Percentiles rank a stretch among this genome's conserved stretches.
Evolutionary conservation across 257 asterid genomes (phyloP).

Genomic region (Petrea volubilis): DNA sequence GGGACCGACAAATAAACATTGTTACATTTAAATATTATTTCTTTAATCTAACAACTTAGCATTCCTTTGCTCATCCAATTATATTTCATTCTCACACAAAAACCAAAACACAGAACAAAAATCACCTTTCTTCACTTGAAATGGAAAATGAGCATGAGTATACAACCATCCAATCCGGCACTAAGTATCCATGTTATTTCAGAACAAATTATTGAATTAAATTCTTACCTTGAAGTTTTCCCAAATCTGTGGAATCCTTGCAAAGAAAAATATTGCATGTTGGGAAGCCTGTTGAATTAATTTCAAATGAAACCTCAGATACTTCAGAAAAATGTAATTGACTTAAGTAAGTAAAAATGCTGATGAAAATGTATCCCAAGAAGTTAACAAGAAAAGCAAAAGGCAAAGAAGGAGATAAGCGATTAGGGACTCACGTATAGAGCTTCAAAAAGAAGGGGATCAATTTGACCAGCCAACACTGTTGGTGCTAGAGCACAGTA

Average conservation of each 20-base stretch:
- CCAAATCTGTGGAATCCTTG: constrained; percentile 92
- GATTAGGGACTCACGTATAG: constrained; percentile 66
- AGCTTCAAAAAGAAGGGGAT: constrained; percentile 95
- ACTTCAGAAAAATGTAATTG: neutral
- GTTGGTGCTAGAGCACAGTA: constrained; percentile 91
- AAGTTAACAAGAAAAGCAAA: neutral
- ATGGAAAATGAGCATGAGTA: too few species aligned
- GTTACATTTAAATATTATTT: too few species aligned
- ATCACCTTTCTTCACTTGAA: too few species aligned
- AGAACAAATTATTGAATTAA: too few species aligned
- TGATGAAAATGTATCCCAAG: neutral
- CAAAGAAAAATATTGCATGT: constrained; percentile 90
- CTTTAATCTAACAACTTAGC: too few species aligned
- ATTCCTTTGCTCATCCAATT: too few species aligned
- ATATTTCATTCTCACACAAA: too few species aligned
- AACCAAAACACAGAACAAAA: too few species aligned
- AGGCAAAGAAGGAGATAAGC: too few species aligned
- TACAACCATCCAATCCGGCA: too few species aligned
- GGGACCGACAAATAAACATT: too few species aligned
- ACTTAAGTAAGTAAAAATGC: neutral
- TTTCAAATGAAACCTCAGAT: constrained; percentile 8
- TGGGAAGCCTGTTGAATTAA: constrained; percentile 75
- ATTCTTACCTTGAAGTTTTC: constrained; percentile 69
- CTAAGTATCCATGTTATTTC: too few species aligned
- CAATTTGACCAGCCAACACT: constrained; percentile 82